Base-by-base conservation (phyloP, 1,284 basidiomycete species). In the Puccinia novopanici region DNA sequence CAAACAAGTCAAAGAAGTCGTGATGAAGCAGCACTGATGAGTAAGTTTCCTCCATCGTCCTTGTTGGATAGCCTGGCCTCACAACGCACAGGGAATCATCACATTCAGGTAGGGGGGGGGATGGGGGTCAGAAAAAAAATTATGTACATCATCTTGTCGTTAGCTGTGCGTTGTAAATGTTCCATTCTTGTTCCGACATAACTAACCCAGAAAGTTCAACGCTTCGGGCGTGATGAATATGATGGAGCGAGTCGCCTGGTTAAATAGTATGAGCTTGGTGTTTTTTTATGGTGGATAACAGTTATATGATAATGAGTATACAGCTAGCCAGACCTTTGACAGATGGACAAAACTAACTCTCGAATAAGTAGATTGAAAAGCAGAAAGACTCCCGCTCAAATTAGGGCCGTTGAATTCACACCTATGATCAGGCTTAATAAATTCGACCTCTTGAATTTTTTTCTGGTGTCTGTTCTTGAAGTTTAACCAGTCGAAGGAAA, bases 1-100 rank as follows among this genome's bases (percentile, higher is more conserved):
- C 80, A 12, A 82, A 22, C 17, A 82, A 34, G 37, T 74, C 74
- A 22, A 82, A 75, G 55, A 82, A 76, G 34, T 82, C 81, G 15
- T 74, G 54, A 67, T 82, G 80, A 37, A 82, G 54, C 9, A 82
- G 52, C 13, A 74, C 30, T 6, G 81, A 82, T 27, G 72, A 80
- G 37, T 67, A 82, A 50, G 65, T 59, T 74, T 81, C 72, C n/a
- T 30, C n/a, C 37, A 52, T 24, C n/a, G 79, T 81, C n/a, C 57
- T 37, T 8, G 65, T 68, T 12, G 79, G 79, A 22, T 75, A 75
- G 61, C 79, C 79, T 70, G 63, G 37, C 15, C 10, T 67, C 50
- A 12, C n/a, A 3, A 34, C 13, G 48, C 2, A n/a, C 24, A 19
- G 8, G 27, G 4, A 15, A 15, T 9, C 34, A 34, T 34, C 34